Percentiles rank a stretch among this genome's conserved stretches.
Evolutionary conservation across 75 land plant species (phyloP).

Genomic region (Cupressus sempervirens): DNA sequence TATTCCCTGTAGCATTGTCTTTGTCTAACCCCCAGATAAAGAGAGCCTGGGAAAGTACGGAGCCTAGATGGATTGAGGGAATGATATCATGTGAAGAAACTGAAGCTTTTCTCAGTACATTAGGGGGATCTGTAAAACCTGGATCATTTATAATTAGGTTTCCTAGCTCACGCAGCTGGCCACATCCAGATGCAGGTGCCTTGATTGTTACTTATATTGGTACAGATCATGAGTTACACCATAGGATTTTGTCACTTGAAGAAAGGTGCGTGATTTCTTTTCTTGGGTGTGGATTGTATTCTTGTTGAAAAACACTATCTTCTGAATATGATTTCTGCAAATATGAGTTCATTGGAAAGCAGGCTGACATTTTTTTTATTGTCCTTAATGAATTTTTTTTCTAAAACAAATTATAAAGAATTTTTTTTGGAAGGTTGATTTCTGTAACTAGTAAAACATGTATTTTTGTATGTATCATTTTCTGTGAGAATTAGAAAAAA

Average conservation of each 20-base stretch:
- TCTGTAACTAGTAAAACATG: not conserved
- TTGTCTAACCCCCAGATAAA: conserved; percentile 53
- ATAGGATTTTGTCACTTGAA: conserved; percentile 66
- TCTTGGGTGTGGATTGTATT: not conserved
- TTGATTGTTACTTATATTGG: conserved; percentile 81
- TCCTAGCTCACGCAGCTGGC: conserved; percentile 88
- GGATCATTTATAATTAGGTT: conserved; percentile 86
- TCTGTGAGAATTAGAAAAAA: not conserved
- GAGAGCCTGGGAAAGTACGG: conserved; percentile 53
- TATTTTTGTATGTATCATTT: not conserved
- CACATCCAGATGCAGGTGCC: conserved; percentile 95
- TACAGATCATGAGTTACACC: conserved; percentile 46
- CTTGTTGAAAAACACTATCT: not conserved
- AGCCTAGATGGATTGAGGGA: conserved; percentile 88
- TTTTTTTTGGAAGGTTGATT: not conserved
- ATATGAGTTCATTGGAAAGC: not conserved
- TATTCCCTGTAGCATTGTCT: conserved; percentile 78
- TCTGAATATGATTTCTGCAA: not conserved
- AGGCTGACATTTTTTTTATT: not conserved
- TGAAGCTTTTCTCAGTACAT: conserved; percentile 58
- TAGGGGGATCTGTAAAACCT: conserved; percentile 42
- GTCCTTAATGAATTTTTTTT: not conserved
- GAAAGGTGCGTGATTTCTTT: conserved; percentile 24
- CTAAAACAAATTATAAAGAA: not conserved
- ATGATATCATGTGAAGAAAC: conserved; percentile 84